Evolutionary conservation across 345 rosid genomes (phyloP), one percentile per base, ranked within the genome.

Genomic region (Eucalyptus paniculata): DNA sequence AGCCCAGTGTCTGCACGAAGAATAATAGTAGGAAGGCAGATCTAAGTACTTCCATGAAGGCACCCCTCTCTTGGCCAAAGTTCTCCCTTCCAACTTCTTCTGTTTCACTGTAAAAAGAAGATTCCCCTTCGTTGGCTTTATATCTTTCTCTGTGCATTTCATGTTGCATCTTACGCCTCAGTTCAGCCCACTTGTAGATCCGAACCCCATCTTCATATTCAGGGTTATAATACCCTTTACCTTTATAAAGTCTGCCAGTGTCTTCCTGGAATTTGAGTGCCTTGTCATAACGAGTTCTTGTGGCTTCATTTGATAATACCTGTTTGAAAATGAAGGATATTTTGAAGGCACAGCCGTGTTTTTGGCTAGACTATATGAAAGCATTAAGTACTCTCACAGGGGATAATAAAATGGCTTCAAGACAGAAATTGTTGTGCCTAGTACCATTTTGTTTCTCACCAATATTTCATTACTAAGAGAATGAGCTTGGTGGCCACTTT

Each of bases 281-380:
- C 86, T 86, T 93, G 89, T 97, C 98, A 89, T 97, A 97, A 80
- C 91, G 93, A 77, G 47, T 89, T 93, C 98, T 95, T 87, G 97
- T 82, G 30, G 90, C 91, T 91, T 96, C 96, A 93, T 96, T 93
- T 24, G 99, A 96, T 80, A 97, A 92, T 50, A 96, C 94, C 99
- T 96, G 93, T 90, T 88, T 34, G 72, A 86, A 53, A 91, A 89
- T 40, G 88, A 42, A 86, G 21, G 69, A 65, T 34, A 45, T 24
- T 49, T 45, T 60, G 24, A 53, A 51, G 65, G 30, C 28, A 21
- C 83, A 40, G 24, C 30, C 30, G 23, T 40, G 30, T 77, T 77
- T 21, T 24, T 40, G 82, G 44, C 40, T 18, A 72, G 26, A 72
- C 23, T 19, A 34, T 18, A 18, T 17, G 82, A 34, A 69, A 34